phyloP scores from a whole-genome alignment of 2,329 filamentous ascomycete species.

The Penicillium sclerotiorum region DNA sequence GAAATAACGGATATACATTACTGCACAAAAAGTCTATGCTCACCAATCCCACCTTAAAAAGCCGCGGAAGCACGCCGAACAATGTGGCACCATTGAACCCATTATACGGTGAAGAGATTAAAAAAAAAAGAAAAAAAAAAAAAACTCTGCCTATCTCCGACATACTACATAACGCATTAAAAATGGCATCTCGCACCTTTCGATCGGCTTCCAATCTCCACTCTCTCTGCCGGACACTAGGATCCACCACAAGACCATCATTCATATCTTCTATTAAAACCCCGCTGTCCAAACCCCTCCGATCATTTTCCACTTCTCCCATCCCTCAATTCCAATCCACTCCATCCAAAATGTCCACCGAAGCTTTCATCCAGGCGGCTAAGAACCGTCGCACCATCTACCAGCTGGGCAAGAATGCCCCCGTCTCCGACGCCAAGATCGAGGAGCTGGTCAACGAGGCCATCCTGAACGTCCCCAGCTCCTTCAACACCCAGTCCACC shows the following conservation, averaged over 20 bases:
- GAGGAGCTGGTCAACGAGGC: slow-evolving; percentile 46
- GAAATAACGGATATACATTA: background rate
- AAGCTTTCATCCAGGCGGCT: slow-evolving; percentile 34
- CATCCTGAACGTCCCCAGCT: slow-evolving; percentile 71
- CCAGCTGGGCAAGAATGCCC: slow-evolving; percentile 35
- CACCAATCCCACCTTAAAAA: background rate
- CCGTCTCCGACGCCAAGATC: slow-evolving; percentile 40
- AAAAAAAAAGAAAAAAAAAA: background rate
- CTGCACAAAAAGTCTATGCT: background rate
- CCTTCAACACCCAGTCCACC: slow-evolving; percentile 88
- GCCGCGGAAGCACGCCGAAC: background rate
- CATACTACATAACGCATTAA: no score
- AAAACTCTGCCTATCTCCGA: no score
- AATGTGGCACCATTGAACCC: background rate
- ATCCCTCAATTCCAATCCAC: background rate
- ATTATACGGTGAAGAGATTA: background rate
- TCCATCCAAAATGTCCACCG: slow-evolving; percentile 16
- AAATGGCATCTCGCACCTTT: slow-evolving; percentile 17
- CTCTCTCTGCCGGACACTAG: slow-evolving; percentile 10
- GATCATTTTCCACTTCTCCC: slow-evolving; percentile 19
- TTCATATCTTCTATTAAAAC: slow-evolving; percentile 1
- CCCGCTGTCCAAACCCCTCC: slow-evolving; percentile 21
- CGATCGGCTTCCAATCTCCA: slow-evolving; percentile 19
- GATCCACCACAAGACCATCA: slow-evolving; percentile 12
- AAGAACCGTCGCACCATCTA: slow-evolving; percentile 42